Base-by-base conservation (phyloP, 345 rosid species). In the Moricandia moricandioides region DNA sequence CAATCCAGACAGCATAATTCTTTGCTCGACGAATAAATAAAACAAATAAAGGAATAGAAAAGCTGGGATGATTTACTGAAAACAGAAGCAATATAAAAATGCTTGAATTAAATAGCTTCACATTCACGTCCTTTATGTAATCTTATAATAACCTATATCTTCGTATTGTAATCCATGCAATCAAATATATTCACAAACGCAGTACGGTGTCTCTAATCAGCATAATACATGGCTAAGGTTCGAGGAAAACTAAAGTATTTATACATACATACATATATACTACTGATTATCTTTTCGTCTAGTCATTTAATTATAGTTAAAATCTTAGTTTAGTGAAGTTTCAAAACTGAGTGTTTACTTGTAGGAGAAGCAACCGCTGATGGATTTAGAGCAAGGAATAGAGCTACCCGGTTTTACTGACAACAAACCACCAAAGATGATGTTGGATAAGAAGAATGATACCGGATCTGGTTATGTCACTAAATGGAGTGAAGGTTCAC, bases 11-110 rank as follows among this genome's bases (percentile, higher is more conserved):
- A 70, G 76, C 60, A 70, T 70, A 45, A 77, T 70, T 77, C 71
- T 77, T 77, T 77, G 40, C 71, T 24, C 60, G 3, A 54, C 64
- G 6, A 21, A 34, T 59, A 4, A 59, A 11, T 35, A 26, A 52
- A 69, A n/a, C 4, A 34, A 62, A 49, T 17, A 58, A 75, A 61
- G 64, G 31, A 68, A 51, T 3, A 3, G 6, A 51, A 76, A 52
- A 40, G 35, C 18, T 74, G 60, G 5, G 54, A 12, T 62, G 1
- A 26, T 47, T 54, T 62, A 5, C 70, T 16, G 9, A 69, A 62
- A 60, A 33, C 65, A 40, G 59, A 76, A 54, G 80, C 75, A 76
- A 76, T 76, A 63, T 62, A 70, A 76, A 76, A 52, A 69, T 76
- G 74, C 70, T 62, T 40, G 31, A 39, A 18, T 39, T 75, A 47